phyloP scores from a whole-genome alignment of 257 asterid species.

The Solanum raphanifolium region DNA sequence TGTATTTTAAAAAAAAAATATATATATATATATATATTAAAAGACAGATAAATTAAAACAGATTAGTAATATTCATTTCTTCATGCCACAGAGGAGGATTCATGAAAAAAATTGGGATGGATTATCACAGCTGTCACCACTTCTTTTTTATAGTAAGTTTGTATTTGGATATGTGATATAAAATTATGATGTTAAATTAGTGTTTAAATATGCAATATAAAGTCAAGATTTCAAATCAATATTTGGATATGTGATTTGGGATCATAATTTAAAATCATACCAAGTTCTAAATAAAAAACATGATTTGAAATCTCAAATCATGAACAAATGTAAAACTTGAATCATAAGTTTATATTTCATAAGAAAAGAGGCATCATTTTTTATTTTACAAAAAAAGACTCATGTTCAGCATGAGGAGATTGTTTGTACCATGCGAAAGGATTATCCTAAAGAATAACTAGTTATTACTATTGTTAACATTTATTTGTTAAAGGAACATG shows the following conservation, averaged over 20 bases:
- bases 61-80: too few species aligned
- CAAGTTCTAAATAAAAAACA: neutral
- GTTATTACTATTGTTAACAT: neutral
- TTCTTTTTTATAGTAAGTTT: neutral
- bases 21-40: too few species aligned
- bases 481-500: neutral
- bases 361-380: too few species aligned
- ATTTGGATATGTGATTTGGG: neutral
- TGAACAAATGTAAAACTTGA: too few species aligned
- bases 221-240: neutral
- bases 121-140: neutral
- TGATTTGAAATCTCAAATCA: neutral
- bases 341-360: neutral
- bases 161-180: too few species aligned
- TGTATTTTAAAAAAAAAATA: too few species aligned
- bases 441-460: neutral
- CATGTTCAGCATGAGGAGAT: neutral
- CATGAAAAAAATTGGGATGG: neutral
- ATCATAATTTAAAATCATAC: too few species aligned
- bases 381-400: neutral
- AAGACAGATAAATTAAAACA: neutral
- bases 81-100: neutral
- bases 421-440: too few species aligned
- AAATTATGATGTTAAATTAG: too few species aligned
- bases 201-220: neutral